Conservation (phyloP, 179 eudicot genomes). For the Spergularia azorica region DNA sequence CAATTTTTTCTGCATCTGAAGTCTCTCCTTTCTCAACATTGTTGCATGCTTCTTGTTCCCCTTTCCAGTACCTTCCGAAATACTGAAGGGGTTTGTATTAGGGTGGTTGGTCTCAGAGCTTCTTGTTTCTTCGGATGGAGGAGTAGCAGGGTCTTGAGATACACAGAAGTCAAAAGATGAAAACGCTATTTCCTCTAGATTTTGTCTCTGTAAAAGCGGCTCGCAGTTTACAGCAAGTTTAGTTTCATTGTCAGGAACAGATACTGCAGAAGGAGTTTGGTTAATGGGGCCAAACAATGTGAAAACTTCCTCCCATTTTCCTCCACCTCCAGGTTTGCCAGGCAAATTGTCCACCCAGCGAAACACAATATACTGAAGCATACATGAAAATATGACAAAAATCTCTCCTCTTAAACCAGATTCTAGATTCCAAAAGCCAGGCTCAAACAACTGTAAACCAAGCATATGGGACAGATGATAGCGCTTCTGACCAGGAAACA, state of each 20-base stretch:
- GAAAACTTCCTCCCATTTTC: slow-evolving; percentile 88
- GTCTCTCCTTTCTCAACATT: slow-evolving; percentile 77
- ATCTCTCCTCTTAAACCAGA: slow-evolving; percentile 83
- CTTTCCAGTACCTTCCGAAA: slow-evolving; percentile 76
- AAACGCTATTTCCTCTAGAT: slow-evolving; percentile 40
- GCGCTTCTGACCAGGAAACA: slow-evolving; percentile 90
- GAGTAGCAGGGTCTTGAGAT: slow-evolving; percentile 23
- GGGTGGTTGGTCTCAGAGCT: slow-evolving; percentile 40
- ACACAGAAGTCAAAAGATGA: slow-evolving; percentile 30
- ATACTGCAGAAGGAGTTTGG: slow-evolving; percentile 26
- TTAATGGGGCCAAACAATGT: slow-evolving; percentile 66
- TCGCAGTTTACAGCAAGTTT: slow-evolving; percentile 40
- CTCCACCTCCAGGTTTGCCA: slow-evolving; percentile 35
- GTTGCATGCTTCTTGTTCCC: slow-evolving; percentile 77
- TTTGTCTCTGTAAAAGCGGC: slow-evolving; percentile 37
- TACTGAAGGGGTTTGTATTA: slow-evolving; percentile 50
- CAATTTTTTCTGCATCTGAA: slow-evolving; percentile 78
- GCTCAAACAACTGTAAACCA: slow-evolving; percentile 68
- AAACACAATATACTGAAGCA: slow-evolving; percentile 88
- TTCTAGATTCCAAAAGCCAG: slow-evolving; percentile 84
- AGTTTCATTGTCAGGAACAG: slow-evolving; percentile 7
- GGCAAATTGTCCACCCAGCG: slow-evolving; percentile 88
- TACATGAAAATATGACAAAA: slow-evolving; percentile 84
- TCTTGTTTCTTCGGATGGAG: slow-evolving; percentile 35
- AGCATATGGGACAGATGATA: slow-evolving; percentile 53